Evolutionary conservation across 192 early-diverging fungal species (phyloP).

Genomic region (Entrophospora sp.): DNA sequence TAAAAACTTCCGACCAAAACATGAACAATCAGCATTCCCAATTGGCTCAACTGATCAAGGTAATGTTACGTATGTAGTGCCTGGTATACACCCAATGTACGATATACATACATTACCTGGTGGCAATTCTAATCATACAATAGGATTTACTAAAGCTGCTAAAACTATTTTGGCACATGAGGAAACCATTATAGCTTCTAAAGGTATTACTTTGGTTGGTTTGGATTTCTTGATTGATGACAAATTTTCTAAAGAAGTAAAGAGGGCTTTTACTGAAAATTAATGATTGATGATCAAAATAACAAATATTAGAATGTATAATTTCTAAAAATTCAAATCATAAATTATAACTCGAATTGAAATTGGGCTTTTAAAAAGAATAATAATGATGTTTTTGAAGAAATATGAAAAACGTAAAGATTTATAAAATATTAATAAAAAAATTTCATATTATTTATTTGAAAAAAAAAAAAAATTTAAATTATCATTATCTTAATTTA

Average conservation of each 20-base stretch:
- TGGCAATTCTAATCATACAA: conserved; percentile 48
- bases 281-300: too few relatives aligned
- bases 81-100: background rate
- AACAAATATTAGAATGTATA: too few relatives aligned
- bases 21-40: background rate
- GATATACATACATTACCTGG: background rate
- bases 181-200: conserved; percentile 44
- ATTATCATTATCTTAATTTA: too few relatives aligned
- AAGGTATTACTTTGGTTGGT: conserved; percentile 41
- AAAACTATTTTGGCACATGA: conserved; percentile 48
- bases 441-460: too few relatives aligned
- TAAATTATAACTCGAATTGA: too few relatives aligned
- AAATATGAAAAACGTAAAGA: too few relatives aligned
- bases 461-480: too few relatives aligned
- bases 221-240: conserved; percentile 39
- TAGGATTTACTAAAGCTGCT: conserved; percentile 50
- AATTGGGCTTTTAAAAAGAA: too few relatives aligned
- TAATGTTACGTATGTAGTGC: background rate
- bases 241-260: conserved; percentile 35
- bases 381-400: too few relatives aligned
- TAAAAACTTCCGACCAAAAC: background rate
- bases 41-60: background rate
- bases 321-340: too few relatives aligned
- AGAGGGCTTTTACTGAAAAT: background rate
- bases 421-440: too few relatives aligned